These are phyloP conservation scores for Penicillium occitanis DNA, from an alignment of 2,329 filamentous ascomycete genomes.

Conservation along the genomic window DNA sequence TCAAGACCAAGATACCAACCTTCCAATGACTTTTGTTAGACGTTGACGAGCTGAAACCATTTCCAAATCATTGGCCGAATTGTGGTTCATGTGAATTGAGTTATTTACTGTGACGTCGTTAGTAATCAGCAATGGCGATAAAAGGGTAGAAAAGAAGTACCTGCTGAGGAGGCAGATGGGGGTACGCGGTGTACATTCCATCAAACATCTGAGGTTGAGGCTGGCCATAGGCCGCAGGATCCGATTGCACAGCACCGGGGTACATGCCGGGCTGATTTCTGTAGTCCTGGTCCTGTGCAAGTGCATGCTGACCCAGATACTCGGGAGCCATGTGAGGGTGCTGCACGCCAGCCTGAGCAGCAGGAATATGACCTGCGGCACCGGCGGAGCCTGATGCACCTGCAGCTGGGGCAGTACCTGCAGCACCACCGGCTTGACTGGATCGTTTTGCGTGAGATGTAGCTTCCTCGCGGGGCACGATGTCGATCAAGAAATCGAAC, in stretches of 20 bases:
- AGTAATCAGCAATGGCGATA: neutral
- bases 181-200: slow-evolving; percentile 77
- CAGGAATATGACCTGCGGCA: slow-evolving; percentile 40
- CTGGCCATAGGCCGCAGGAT: slow-evolving; percentile 73
- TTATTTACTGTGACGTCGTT: slow-evolving; percentile 3
- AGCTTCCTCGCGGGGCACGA: slow-evolving; percentile 93
- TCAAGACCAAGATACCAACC: neutral
- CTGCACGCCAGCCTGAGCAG: slow-evolving; percentile 49
- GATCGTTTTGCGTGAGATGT: slow-evolving; percentile 78
- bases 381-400: slow-evolving; percentile 33
- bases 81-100: neutral
- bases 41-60: neutral
- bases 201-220: slow-evolving; percentile 76
- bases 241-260: slow-evolving; percentile 71
- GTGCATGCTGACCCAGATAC: slow-evolving; percentile 58
- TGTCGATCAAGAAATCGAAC: slow-evolving; percentile 99
- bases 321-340: slow-evolving; percentile 59
- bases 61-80: neutral
- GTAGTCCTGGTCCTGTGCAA: slow-evolving; percentile 73
- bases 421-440: slow-evolving; percentile 48
- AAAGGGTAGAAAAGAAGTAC: slow-evolving; percentile 50
- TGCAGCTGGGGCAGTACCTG: slow-evolving; percentile 51
- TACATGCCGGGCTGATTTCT: slow-evolving; percentile 80
- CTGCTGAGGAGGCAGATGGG: slow-evolving; percentile 77
- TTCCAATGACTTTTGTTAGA: neutral